phyloP scores from a whole-genome alignment of 352 stramenopile genomes.

The Phytopythium boreale region DNA sequence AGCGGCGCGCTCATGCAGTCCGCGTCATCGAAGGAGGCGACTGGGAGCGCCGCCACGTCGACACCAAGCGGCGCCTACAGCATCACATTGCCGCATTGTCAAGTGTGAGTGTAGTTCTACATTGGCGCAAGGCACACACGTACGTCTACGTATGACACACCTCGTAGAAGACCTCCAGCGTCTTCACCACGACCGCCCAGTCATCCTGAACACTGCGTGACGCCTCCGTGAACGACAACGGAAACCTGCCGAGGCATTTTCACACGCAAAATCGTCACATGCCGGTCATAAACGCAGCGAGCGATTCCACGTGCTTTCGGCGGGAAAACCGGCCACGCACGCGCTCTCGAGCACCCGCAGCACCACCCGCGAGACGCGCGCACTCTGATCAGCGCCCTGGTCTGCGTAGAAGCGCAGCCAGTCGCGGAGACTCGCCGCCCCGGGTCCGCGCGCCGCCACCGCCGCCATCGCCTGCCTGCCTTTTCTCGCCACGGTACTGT shows the following conservation, averaged over 20 bases:
- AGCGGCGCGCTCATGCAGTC: slow-evolving; percentile 15
- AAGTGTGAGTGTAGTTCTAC: background rate
- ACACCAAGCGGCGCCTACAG: slow-evolving; percentile 3
- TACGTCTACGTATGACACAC: slow-evolving; percentile 8
- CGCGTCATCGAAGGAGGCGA: slow-evolving; percentile 1
- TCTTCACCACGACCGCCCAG: slow-evolving; percentile 12
- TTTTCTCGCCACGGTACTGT: slow-evolving; percentile 11
- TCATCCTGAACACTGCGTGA: background rate
- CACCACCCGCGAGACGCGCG: slow-evolving; percentile 6
- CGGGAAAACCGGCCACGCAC: slow-evolving; percentile 10
- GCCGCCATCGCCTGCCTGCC: background rate
- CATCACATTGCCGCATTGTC: background rate
- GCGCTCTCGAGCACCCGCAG: slow-evolving; percentile 15
- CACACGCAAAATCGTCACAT: background rate
- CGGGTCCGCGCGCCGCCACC: background rate
- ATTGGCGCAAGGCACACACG: background rate
- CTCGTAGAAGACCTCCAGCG: slow-evolving; percentile 60
- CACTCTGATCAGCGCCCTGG: background rate
- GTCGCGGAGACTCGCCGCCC: slow-evolving; percentile 27
- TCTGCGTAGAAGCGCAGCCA: slow-evolving; percentile 31
- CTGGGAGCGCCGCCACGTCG: slow-evolving; percentile 19
- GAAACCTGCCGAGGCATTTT: background rate
- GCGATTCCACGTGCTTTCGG: background rate
- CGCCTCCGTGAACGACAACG: background rate
- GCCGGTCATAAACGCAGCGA: background rate